These are phyloP conservation scores for Alternaria triticimaculans DNA, from an alignment of 2,329 filamentous ascomycete genomes.

Conservation along the genomic window DNA sequence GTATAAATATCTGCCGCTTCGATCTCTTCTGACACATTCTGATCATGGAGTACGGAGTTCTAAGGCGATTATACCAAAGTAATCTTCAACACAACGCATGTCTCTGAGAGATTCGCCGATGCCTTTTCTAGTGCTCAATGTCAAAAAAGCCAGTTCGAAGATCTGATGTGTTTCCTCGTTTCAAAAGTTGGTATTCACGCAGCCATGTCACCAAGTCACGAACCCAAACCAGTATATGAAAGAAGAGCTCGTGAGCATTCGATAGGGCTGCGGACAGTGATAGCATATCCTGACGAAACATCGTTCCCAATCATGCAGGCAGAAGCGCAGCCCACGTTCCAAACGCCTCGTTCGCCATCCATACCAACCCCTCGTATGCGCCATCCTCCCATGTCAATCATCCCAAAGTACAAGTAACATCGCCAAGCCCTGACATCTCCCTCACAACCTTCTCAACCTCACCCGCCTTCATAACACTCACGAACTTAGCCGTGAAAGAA, in stretches of 20 bases:
- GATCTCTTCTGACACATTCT: background rate
- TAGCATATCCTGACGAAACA: background rate
- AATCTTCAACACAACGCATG: no score
- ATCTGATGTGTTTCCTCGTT: background rate
- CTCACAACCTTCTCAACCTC: background rate
- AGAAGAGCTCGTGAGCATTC: background rate
- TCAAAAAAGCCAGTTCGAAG: no score
- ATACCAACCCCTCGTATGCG: background rate
- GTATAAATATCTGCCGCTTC: background rate
- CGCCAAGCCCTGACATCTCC: background rate
- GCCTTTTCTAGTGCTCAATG: background rate
- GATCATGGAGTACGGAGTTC: background rate
- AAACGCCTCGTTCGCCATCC: background rate
- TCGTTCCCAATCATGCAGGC: background rate
- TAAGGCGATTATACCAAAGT: background rate
- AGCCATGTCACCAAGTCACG: background rate
- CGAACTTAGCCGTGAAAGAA: background rate
- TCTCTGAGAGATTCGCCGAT: background rate
- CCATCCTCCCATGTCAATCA: no score
- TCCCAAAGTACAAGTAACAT: background rate
- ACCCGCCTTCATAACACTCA: accelerated
- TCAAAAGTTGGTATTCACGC: background rate
- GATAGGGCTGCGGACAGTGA: background rate
- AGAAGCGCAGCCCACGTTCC: background rate
- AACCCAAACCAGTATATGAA: background rate